phyloP scores from a whole-genome alignment of 1,284 basidiomycete species.

The Cerioporus squamosus region DNA sequence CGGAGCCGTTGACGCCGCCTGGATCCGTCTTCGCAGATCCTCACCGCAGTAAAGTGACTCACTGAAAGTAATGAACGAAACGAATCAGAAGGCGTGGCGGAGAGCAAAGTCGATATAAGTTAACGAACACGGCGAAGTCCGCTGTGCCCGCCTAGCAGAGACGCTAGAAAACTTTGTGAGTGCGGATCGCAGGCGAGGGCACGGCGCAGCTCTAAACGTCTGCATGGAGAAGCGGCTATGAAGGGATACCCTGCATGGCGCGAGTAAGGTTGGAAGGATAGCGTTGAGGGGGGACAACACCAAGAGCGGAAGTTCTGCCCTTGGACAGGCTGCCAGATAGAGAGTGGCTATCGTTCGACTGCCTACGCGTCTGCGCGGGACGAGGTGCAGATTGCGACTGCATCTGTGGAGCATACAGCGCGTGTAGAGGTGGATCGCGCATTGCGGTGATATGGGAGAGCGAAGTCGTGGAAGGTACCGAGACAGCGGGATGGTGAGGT shows the following conservation, averaged over 20 bases:
- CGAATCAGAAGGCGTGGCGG: no score
- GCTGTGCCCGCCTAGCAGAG: constrained; percentile 6
- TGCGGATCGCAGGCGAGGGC: not conserved
- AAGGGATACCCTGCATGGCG: no score
- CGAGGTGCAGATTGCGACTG: constrained; percentile 12
- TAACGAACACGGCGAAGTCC: constrained; percentile 6
- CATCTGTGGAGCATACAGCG: not conserved
- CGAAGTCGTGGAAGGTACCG: constrained; percentile 7
- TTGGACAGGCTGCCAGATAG: constrained; percentile 17
- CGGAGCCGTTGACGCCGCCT: constrained; percentile 10
- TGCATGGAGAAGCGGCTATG: not conserved
- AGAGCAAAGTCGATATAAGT: constrained; percentile 5
- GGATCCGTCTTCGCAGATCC: constrained; percentile 2
- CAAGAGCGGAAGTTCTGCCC: constrained; percentile 15
- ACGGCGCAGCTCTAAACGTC: not conserved
- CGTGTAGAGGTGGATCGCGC: constrained; percentile 2
- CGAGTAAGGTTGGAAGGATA: not conserved
- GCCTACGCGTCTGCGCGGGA: constrained; percentile 15
- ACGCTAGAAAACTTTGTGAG: constrained; percentile 8
- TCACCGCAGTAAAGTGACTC: not conserved
- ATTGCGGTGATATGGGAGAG: constrained; percentile 15
- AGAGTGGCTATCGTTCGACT: constrained; percentile 12
- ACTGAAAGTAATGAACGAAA: no score
- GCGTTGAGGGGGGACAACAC: constrained; percentile 3
- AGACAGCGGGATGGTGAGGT: constrained; percentile 16